Conservation (phyloP, 2,329 filamentous ascomycete genomes). For the Malbranchea cinnamomea region DNA sequence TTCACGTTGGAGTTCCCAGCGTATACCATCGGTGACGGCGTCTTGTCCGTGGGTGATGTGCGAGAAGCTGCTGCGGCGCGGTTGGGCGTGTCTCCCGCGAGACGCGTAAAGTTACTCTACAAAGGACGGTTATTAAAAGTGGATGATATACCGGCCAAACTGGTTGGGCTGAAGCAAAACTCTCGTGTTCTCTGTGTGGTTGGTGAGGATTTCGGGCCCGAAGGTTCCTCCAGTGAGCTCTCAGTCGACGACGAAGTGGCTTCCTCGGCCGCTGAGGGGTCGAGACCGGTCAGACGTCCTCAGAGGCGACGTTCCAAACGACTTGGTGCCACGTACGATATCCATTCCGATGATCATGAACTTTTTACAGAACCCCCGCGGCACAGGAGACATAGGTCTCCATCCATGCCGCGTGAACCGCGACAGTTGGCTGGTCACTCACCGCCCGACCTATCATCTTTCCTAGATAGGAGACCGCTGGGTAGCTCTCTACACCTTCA, state of each 20-base stretch:
- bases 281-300: too few relatives aligned
- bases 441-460: too few relatives aligned
- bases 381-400: too few relatives aligned
- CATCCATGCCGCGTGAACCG: too few relatives aligned
- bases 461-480: too few relatives aligned
- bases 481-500: too few relatives aligned
- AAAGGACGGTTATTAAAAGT: conserved; percentile 32
- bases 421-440: too few relatives aligned
- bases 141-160: conserved; percentile 24
- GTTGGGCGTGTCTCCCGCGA: conserved; percentile 20
- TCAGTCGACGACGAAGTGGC: not conserved
- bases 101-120: conserved; percentile 30
- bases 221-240: conserved; percentile 17
- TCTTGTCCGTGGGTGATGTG: conserved; percentile 27
- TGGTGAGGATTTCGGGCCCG: conserved; percentile 20
- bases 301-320: too few relatives aligned
- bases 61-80: conserved; percentile 25
- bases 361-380: too few relatives aligned
- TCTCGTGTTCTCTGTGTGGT: conserved; percentile 33
- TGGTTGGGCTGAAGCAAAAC: conserved; percentile 33
- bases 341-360: too few relatives aligned
- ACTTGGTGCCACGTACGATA: too few relatives aligned
- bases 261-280: too few relatives aligned
- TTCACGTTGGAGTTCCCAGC: conserved; percentile 31
- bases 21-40: conserved; percentile 33